A percentile compares a stretch with the other conserved stretches of the same genome.
phyloP scores from a whole-genome alignment of 768 basidiomycete species.

The Tricholoma flavovirens region DNA sequence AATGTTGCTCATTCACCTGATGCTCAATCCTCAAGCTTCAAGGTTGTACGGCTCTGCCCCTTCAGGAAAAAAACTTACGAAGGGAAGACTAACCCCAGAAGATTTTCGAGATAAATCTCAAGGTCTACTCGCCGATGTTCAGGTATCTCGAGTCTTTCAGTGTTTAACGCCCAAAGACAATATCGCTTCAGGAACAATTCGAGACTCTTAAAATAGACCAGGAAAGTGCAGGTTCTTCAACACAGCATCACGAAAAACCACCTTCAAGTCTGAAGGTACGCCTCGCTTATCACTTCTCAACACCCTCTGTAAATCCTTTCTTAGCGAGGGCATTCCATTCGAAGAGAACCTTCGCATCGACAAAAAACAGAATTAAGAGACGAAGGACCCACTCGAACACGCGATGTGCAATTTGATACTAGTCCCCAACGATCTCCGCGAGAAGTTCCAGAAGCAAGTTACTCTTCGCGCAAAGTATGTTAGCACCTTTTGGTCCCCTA shows the following conservation, averaged over 20 bases:
- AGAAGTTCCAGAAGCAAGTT: not conserved
- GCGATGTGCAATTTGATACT: not conserved
- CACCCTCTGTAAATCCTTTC: not conserved
- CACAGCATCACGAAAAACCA: not conserved
- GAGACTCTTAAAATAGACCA: not conserved
- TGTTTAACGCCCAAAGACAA: not conserved
- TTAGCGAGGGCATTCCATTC: conserved; percentile 5
- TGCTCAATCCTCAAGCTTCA: conserved; percentile 8
- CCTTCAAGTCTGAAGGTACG: conserved; percentile 6
- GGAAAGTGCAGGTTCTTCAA: conserved; percentile 2
- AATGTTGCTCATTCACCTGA: not conserved
- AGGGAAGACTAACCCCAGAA: conserved; percentile 15
- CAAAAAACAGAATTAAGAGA: conserved; percentile 8
- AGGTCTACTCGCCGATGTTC: conserved; percentile 14
- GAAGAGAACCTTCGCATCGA: conserved; percentile 8
- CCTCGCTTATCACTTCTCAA: not conserved
- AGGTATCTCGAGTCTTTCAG: conserved; percentile 7
- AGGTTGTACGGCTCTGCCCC: conserved; percentile 18
- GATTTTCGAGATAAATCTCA: conserved; percentile 18
- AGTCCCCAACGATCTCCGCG: not conserved
- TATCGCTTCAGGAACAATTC: not conserved
- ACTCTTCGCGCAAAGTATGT: conserved; percentile 11
- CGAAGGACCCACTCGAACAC: conserved; percentile 9
- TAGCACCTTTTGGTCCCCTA: too few species aligned
- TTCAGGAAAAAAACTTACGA: conserved; percentile 18